Evolutionary conservation across 2,329 filamentous ascomycete species (phyloP).

Genomic region (Verticillium longisporum): DNA sequence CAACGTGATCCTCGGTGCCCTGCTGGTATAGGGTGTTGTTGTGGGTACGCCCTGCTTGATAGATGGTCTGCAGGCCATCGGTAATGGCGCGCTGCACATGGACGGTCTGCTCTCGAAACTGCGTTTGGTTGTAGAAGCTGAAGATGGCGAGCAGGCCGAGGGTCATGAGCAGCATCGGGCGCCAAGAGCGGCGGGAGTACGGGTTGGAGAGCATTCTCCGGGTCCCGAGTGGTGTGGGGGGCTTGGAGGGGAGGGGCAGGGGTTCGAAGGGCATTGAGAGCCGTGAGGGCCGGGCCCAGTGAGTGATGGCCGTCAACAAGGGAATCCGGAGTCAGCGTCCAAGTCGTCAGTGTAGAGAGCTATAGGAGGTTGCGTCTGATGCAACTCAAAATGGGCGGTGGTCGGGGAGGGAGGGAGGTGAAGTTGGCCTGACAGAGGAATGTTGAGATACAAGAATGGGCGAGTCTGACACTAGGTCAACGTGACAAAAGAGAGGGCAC

Average conservation of each 20-base stretch:
- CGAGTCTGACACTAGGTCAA: neutral
- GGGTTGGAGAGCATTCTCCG: constrained; percentile 1
- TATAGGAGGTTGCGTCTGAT: neutral
- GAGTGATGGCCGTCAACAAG: neutral
- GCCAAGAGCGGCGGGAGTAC: constrained; percentile 1
- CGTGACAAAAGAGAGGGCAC: neutral
- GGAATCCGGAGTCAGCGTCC: neutral
- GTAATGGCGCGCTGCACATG: constrained; percentile 1
- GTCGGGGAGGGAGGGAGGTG: neutral
- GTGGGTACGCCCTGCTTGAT: constrained; percentile 16
- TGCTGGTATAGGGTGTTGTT: constrained; percentile 32
- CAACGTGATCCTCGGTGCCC: constrained; percentile 23
- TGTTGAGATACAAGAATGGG: neutral
- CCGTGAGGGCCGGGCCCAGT: neutral
- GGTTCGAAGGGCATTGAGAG: neutral
- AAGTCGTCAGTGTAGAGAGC: neutral
- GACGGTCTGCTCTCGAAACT: neutral
- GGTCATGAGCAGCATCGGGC: neutral
- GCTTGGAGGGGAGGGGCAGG: constrained; percentile 1
- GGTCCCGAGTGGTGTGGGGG: neutral
- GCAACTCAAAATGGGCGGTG: neutral
- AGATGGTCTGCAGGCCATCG: neutral
- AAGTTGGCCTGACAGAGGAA: neutral
- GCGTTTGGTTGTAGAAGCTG: constrained; percentile 1
- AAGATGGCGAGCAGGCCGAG: neutral